Percentiles rank a stretch among this genome's conserved stretches.
Evolutionary conservation across 805 yeast genomes (phyloP).

Genomic region (Torulaspora microellipsoides): DNA sequence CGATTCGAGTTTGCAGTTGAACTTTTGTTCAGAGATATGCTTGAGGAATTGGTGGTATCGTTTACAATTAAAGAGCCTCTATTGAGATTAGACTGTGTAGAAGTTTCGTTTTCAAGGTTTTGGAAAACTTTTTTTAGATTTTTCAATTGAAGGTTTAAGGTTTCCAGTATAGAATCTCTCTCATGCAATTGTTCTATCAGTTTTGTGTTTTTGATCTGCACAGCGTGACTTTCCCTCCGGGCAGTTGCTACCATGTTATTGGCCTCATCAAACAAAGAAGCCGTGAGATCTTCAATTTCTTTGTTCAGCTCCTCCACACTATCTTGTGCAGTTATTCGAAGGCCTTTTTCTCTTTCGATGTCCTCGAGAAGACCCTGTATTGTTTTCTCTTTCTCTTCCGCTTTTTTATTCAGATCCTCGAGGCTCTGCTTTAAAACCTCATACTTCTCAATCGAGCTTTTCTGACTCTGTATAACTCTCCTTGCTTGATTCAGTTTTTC

Average conservation of each 20-base stretch:
- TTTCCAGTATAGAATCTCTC: conserved; percentile 60
- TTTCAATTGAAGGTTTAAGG: conserved; percentile 60
- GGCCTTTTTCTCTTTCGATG: conserved; percentile 31
- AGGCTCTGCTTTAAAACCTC: conserved; percentile 33
- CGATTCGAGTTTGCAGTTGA: conserved; percentile 13
- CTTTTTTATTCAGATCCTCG: conserved; percentile 33
- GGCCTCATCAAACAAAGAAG: conserved; percentile 76
- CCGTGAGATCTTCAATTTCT: conserved; percentile 78
- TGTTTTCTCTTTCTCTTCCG: conserved; percentile 18
- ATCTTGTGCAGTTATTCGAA: conserved; percentile 48
- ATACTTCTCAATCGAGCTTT: conserved; percentile 22
- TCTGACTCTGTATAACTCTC: conserved; percentile 28
- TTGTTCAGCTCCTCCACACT: conserved; percentile 57
- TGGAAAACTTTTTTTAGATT: conserved; percentile 60
- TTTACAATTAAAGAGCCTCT: conserved; percentile 12
- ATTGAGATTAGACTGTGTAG: conserved; percentile 5
- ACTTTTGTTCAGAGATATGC: conserved; percentile 21
- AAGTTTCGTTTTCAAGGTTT: conserved; percentile 39
- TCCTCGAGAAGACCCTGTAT: conserved; percentile 33
- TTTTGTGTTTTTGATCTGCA: conserved; percentile 54
- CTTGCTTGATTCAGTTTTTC: conserved; percentile 44
- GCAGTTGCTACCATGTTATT: conserved; percentile 81
- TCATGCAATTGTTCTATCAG: conserved; percentile 55
- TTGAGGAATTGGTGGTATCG: conserved; percentile 16
- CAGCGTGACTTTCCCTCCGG: conserved; percentile 57